Evolutionary conservation across 768 basidiomycete species (phyloP).

Genomic region (Lactifluus rugatus): DNA sequence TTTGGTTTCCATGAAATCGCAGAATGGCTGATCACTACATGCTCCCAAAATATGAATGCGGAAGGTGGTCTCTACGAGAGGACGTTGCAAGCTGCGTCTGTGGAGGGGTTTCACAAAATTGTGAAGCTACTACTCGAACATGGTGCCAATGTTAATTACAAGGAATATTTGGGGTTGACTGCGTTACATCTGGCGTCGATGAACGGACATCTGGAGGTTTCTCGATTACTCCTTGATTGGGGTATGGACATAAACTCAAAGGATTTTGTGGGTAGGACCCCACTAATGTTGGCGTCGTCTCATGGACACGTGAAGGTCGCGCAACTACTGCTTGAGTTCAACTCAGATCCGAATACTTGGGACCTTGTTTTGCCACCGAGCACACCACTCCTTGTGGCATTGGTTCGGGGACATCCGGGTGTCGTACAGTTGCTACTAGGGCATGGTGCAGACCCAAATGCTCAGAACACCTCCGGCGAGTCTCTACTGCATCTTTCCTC

Average conservation of each 20-base stretch:
- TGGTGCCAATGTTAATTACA: neutral
- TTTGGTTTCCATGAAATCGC: neutral
- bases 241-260: neutral
- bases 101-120: neutral
- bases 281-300: too few relatives aligned
- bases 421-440: neutral
- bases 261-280: neutral
- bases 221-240: neutral
- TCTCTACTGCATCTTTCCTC: neutral
- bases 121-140: neutral
- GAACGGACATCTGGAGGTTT: neutral
- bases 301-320: neutral
- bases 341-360: neutral
- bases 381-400: neutral
- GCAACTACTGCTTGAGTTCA: neutral
- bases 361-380: rapidly evolving
- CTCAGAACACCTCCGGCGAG: neutral
- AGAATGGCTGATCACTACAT: neutral
- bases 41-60: neutral
- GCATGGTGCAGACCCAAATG: neutral
- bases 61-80: neutral
- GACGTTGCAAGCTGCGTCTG: neutral
- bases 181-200: neutral
- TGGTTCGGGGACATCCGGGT: neutral
- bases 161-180: too few relatives aligned